Evolutionary conservation across 2,329 filamentous ascomycete species (phyloP).

Genomic region (Ceratocystis variospora): DNA sequence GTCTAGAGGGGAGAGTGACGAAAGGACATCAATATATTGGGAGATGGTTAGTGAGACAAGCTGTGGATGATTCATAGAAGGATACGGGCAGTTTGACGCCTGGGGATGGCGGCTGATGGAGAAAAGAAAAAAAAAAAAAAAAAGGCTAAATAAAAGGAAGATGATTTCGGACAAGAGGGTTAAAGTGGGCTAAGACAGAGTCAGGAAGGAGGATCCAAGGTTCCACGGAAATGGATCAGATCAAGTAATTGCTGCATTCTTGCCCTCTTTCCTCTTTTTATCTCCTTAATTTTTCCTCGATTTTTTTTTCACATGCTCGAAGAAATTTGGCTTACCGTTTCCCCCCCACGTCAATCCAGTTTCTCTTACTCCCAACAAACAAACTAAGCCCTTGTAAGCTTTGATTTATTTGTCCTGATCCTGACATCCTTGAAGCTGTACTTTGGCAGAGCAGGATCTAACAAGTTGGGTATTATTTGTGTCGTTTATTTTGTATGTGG

Average conservation of each 20-base stretch:
- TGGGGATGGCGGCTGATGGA: neutral
- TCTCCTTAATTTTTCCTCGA: neutral
- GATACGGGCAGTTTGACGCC: neutral
- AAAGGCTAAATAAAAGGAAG: neutral
- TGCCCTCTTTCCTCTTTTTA: neutral
- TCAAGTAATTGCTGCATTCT: neutral
- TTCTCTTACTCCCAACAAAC: slow-evolving; percentile 2
- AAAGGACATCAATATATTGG: neutral
- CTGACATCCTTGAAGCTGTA: slow-evolving; percentile 1
- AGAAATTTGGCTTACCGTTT: neutral
- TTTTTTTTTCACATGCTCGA: slow-evolving; percentile 1
- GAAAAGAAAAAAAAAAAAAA: neutral
- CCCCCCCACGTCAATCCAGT: neutral
- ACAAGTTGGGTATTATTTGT: neutral
- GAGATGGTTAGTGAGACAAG: neutral
- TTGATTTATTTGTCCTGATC: neutral
- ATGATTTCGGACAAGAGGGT: neutral
- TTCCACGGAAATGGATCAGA: neutral
- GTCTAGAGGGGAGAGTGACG: neutral
- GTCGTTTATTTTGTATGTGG: neutral
- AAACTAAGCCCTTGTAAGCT: neutral
- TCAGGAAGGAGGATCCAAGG: neutral
- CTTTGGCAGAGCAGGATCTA: neutral
- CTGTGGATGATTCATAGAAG: neutral
- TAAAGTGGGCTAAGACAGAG: neutral